These are phyloP conservation scores for Tylopilus sp. DNA, from an alignment of 1,284 basidiomycete species.

Conservation along the genomic window DNA sequence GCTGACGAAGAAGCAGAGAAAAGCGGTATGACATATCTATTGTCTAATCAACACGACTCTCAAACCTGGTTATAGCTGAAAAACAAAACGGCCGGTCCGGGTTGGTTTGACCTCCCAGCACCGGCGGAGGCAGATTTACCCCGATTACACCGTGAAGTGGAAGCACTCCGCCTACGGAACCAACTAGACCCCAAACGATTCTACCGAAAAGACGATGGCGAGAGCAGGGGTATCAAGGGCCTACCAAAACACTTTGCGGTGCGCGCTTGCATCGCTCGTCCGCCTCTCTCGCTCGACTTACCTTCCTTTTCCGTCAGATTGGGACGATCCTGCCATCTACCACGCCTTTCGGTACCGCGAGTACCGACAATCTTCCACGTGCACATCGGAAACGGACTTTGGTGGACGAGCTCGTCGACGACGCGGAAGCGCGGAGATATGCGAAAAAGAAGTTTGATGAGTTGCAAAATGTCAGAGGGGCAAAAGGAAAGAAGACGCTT, in stretches of 20 bases:
- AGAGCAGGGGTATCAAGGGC: slow-evolving; percentile 82
- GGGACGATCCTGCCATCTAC: slow-evolving; percentile 81
- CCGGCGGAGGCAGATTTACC: slow-evolving; percentile 80
- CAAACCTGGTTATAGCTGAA: slow-evolving; percentile 49
- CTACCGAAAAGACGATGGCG: slow-evolving; percentile 81
- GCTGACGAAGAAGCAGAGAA: slow-evolving; percentile 67
- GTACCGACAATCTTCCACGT: slow-evolving; percentile 67
- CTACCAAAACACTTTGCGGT: slow-evolving; percentile 90
- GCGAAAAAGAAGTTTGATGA: slow-evolving; percentile 94
- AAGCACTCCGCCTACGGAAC: slow-evolving; percentile 87
- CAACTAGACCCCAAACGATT: slow-evolving; percentile 96
- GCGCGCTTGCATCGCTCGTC: slow-evolving; percentile 27
- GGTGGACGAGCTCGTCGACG: slow-evolving; percentile 87
- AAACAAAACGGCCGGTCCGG: slow-evolving; percentile 74
- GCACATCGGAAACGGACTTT: slow-evolving; percentile 75
- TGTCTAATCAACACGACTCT: neutral
- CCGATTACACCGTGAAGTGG: slow-evolving; percentile 86
- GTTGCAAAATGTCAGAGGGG: slow-evolving; percentile 69
- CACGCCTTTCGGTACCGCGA: slow-evolving; percentile 75
- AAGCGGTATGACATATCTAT: slow-evolving; percentile 47
- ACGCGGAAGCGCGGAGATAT: slow-evolving; percentile 83
- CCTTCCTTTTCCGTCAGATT: slow-evolving; percentile 52
- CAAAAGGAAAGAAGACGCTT: slow-evolving; percentile 73
- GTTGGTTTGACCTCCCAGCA: slow-evolving; percentile 92
- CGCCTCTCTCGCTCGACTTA: slow-evolving; percentile 9